Evolutionary conservation across 805 yeast species (phyloP).

Genomic region (Phaffomyces antillensis): DNA sequence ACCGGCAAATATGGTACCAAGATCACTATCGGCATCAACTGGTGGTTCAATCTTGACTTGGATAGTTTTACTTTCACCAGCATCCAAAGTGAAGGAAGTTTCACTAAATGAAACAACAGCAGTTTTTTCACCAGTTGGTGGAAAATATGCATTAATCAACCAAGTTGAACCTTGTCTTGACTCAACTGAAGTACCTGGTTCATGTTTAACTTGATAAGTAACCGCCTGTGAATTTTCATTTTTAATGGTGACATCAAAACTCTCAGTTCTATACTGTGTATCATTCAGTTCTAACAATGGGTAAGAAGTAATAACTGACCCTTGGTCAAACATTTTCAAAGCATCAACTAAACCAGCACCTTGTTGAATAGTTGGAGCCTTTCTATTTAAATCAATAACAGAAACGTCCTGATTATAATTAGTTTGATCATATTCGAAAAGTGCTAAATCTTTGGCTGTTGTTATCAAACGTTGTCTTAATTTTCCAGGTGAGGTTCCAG

Average conservation of each 20-base stretch:
- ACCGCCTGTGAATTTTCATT: constrained; percentile 9
- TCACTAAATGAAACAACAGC: constrained; percentile 6
- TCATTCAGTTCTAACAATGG: constrained; percentile 11
- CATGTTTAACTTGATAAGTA: constrained; percentile 6
- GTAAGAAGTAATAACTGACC: constrained; percentile 4
- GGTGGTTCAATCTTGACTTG: constrained; percentile 8
- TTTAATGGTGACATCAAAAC: constrained; percentile 7
- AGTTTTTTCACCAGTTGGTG: constrained; percentile 1
- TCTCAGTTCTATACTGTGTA: constrained; percentile 9
- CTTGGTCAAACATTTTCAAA: constrained; percentile 5
- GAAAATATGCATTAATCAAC: constrained; percentile 3
- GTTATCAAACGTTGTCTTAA: constrained; percentile 4
- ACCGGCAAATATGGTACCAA: constrained; percentile 11
- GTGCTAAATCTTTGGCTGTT: constrained; percentile 4
- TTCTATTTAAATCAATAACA: neutral
- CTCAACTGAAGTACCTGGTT: constrained; percentile 6
- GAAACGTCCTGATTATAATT: constrained; percentile 3
- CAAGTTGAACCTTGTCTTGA: constrained; percentile 1
- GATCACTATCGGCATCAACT: neutral
- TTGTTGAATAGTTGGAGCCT: constrained; percentile 12
- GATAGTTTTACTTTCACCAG: constrained; percentile 10
- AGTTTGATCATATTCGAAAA: neutral
- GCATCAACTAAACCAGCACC: constrained; percentile 16
- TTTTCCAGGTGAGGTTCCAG: constrained; percentile 5
- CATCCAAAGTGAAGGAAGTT: constrained; percentile 5